Conservation (phyloP, 2,329 filamentous ascomycete genomes). For the Pseudogymnoascus sp. region DNA sequence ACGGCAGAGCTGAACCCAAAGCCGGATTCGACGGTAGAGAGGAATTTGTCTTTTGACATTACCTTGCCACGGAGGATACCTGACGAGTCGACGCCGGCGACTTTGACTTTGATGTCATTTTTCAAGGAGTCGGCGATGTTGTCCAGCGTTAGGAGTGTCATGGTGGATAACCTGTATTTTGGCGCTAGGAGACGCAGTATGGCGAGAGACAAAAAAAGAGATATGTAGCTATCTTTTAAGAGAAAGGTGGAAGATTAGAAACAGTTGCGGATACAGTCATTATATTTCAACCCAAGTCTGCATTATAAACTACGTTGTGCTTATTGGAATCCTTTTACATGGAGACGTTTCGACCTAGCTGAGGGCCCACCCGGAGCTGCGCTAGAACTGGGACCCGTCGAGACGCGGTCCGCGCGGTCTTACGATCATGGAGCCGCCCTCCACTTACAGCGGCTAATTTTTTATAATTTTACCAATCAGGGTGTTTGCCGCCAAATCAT, state of each 20-base stretch:
- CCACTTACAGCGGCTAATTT: not conserved
- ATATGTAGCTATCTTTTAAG: not conserved
- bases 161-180: not conserved
- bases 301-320: not conserved
- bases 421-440: not conserved
- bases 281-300: not conserved
- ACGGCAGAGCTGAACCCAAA: conserved; percentile 94
- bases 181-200: not conserved
- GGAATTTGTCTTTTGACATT: conserved; percentile 86
- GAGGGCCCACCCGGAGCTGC: not conserved
- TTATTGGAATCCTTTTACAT: not conserved
- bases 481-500: not conserved
- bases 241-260: not conserved
- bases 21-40: conserved; percentile 67
- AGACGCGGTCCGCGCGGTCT: not conserved
- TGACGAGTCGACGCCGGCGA: conserved; percentile 81
- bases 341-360: not conserved
- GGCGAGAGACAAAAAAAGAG: not conserved
- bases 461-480: not conserved
- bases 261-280: not conserved
- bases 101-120: conserved; percentile 71
- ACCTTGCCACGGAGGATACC: conserved; percentile 83
- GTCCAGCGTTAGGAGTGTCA: not conserved
- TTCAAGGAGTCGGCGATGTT: conserved; percentile 48
- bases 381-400: not conserved